Evolutionary conservation across 2,329 filamentous ascomycete genomes (phyloP).

Genomic region (Chaetomium sp.): DNA sequence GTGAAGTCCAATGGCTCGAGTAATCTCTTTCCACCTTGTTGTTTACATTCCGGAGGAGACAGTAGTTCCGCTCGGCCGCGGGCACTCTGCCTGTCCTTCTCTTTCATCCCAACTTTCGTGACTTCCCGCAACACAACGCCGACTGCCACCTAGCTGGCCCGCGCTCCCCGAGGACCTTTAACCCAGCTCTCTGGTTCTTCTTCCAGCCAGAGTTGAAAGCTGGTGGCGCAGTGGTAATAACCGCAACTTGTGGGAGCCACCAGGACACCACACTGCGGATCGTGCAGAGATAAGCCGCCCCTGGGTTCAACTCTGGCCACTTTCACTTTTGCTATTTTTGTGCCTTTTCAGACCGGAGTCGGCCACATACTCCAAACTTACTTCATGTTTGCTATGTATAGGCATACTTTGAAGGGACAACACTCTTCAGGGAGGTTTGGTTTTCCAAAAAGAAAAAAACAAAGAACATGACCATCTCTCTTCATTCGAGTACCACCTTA

Average conservation of each 20-base stretch:
- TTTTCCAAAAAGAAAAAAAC: no score
- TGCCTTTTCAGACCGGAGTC: background rate
- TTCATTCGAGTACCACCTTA: background rate
- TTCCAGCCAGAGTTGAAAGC: background rate
- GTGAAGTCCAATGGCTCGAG: background rate
- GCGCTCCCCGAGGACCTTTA: background rate
- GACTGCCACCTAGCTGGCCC: background rate
- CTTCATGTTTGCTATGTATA: background rate
- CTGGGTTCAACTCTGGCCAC: conserved; percentile 8
- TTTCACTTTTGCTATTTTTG: background rate
- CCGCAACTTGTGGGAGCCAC: conserved; percentile 16
- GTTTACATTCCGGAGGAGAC: background rate
- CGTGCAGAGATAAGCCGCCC: conserved; percentile 9
- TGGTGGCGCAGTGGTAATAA: conserved; percentile 10
- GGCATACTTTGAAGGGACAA: background rate
- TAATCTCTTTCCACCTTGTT: background rate
- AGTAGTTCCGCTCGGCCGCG: background rate
- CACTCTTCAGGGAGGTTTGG: no score
- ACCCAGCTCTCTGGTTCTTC: background rate
- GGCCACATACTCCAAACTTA: background rate
- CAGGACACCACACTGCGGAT: conserved; percentile 17
- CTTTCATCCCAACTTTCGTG: conserved; percentile 7
- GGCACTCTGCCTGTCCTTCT: background rate
- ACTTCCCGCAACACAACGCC: background rate
- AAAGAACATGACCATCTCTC: background rate